phyloP scores from a whole-genome alignment of 768 basidiomycete species.

The Suillus placidus region DNA sequence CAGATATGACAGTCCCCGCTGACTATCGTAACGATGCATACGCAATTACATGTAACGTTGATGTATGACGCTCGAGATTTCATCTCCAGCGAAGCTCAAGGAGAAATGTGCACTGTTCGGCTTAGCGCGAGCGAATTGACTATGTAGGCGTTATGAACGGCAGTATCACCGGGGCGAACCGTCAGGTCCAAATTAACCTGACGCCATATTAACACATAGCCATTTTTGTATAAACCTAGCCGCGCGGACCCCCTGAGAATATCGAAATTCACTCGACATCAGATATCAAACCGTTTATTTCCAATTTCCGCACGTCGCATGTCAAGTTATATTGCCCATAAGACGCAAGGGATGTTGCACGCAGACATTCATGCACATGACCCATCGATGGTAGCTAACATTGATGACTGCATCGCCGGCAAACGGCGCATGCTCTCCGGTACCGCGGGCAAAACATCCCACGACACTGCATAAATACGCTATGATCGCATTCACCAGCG shows the following conservation, averaged over 20 bases:
- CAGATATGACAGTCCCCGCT: background rate
- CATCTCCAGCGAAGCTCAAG: background rate
- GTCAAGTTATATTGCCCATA: background rate
- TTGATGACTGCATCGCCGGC: background rate
- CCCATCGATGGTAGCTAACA: background rate
- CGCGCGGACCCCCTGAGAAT: constrained; percentile 4
- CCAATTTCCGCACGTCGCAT: background rate
- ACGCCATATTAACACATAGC: background rate
- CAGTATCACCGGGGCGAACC: background rate
- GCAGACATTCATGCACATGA: too few relatives aligned
- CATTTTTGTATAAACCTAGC: background rate
- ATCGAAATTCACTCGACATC: background rate
- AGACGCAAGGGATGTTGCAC: background rate
- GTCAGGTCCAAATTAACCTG: background rate
- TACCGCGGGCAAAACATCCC: background rate
- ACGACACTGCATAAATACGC: background rate
- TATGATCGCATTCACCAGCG: background rate
- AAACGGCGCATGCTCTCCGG: background rate
- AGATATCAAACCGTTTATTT: background rate
- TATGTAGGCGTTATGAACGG: background rate
- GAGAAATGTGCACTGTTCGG: background rate
- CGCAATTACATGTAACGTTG: background rate
- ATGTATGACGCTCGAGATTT: background rate
- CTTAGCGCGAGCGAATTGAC: background rate
- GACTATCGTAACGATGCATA: background rate